These are phyloP conservation scores for Lactifluus subvellereus DNA, from an alignment of 768 basidiomycete genomes.

Conservation along the genomic window DNA sequence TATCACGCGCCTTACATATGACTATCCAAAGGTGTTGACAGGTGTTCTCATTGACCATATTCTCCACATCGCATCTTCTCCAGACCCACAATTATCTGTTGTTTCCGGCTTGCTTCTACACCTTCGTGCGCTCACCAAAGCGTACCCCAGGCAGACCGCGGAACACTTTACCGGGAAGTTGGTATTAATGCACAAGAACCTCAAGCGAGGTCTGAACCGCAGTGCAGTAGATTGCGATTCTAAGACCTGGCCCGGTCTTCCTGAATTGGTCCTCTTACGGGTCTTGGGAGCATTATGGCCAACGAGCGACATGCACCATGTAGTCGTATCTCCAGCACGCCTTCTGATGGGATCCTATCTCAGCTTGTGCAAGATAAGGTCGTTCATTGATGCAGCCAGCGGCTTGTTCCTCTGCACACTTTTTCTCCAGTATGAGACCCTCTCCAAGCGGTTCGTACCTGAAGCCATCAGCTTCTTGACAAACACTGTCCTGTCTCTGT, in stretches of 20 bases:
- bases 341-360: slow-evolving; percentile 91
- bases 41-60: slow-evolving; percentile 85
- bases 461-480: slow-evolving; percentile 82
- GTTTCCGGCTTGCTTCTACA: slow-evolving; percentile 71
- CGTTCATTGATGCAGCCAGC: slow-evolving; percentile 66
- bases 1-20: slow-evolving; percentile 3
- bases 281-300: slow-evolving; percentile 83
- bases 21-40: slow-evolving; percentile 50
- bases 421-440: slow-evolving; percentile 73
- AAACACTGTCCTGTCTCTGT: slow-evolving; percentile 65
- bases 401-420: slow-evolving; percentile 88
- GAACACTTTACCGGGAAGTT: slow-evolving; percentile 78
- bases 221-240: slow-evolving; percentile 55
- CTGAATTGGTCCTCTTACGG: slow-evolving; percentile 79
- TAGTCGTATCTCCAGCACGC: slow-evolving; percentile 79
- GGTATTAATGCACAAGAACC: slow-evolving; percentile 88
- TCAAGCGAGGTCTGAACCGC: slow-evolving; percentile 70
- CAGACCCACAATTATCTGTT: slow-evolving; percentile 52
- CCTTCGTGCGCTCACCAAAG: slow-evolving; percentile 65
- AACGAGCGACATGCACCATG: slow-evolving; percentile 90
- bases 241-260: slow-evolving; percentile 82
- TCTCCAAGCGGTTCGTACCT: slow-evolving; percentile 84
- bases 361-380: slow-evolving; percentile 73
- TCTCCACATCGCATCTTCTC: slow-evolving; percentile 63
- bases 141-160: slow-evolving; percentile 78